These are phyloP conservation scores for Talaromyces sp. DNA, from an alignment of 2,329 filamentous ascomycete species.

Conservation along the genomic window DNA sequence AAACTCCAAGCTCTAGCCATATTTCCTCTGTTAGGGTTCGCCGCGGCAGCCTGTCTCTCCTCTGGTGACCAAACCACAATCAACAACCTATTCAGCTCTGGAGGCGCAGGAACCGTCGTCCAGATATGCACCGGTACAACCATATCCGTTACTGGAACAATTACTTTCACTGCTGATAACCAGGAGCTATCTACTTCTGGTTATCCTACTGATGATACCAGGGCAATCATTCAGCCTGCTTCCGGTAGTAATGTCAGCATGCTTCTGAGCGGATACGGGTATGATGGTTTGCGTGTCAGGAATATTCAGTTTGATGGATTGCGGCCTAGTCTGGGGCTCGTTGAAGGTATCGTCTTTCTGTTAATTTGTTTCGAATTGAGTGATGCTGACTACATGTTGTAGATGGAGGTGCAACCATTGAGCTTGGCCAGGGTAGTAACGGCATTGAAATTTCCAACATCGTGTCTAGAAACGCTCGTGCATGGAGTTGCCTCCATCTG, in stretches of 20 bases:
- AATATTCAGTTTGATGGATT: constrained; percentile 17
- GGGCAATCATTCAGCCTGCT: constrained; percentile 9
- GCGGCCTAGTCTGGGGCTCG: constrained; percentile 5
- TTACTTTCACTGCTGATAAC: constrained; percentile 43
- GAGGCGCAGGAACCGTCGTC: constrained; percentile 13
- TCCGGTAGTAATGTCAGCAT: constrained; percentile 7
- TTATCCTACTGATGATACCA: constrained; percentile 13
- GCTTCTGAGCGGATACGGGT: constrained; percentile 10
- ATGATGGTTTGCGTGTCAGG: constrained; percentile 1
- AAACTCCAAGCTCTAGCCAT: neutral
- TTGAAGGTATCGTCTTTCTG: neutral
- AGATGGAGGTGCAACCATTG: constrained; percentile 16
- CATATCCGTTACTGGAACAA: constrained; percentile 53
- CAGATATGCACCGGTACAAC: constrained; percentile 30
- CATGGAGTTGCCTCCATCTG: constrained; percentile 15
- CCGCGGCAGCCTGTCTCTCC: constrained; percentile 7
- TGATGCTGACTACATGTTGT: neutral
- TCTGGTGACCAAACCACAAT: constrained; percentile 16
- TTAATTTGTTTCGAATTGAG: neutral
- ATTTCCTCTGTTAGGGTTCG: constrained; percentile 1
- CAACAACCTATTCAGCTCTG: constrained; percentile 9
- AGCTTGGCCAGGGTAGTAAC: constrained; percentile 10
- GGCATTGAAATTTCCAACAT: constrained; percentile 8
- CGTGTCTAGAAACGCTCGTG: constrained; percentile 7
- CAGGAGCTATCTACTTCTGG: constrained; percentile 15